Base-by-base conservation (phyloP, 2,329 filamentous ascomycete genomes). In the Colletotrichum truncatum region DNA sequence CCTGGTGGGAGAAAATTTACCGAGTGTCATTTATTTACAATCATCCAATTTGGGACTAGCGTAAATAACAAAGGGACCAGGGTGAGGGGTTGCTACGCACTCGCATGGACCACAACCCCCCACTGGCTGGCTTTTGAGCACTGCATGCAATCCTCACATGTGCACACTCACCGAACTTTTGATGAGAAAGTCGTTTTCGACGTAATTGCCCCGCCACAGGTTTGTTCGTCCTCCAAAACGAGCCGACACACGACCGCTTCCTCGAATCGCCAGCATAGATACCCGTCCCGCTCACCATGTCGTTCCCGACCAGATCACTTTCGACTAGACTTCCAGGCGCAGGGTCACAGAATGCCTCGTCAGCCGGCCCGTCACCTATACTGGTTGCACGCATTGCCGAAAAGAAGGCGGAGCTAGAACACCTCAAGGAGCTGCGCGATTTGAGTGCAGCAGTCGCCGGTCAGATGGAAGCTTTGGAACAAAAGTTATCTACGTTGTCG, bases 341-440 rank as follows among this genome's bases (percentile, higher is more conserved):
- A 34, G 88, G 87, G 71, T 77, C 80, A 46, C 80, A 82, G 3
- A 78, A 81, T 23, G 74, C 72, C 62, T 78, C 82, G 4, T 81
- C 83, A 54, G 75, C 78, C 4, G 85, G 88, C 49, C 90, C 93
- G 76, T 92, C 92, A 1, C 87, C 91, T 1, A 87, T 88, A 25
- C 82, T 96, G 14, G 80, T 92, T 55, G 88, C 91, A 45, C 90
- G 93, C 68, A 93, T 97, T 74, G 89, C 92, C 68, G 93, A 96
- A 80, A 97, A 97, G 83, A 93, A 92, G 77, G 88, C 89, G 57
- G 93, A 97, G 77, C 85, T 97, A 6, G 91, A 94, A 71, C 92
- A 89, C 72, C 82, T 96, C 63, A 91, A 88, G 74, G 90, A 96
- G 76, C 80, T 97, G 54, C 87, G 92, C 70, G 91, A 94, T 72